Evolutionary conservation across 345 rosid genomes (phyloP).

Genomic region (Eucalyptus dawsonii): DNA sequence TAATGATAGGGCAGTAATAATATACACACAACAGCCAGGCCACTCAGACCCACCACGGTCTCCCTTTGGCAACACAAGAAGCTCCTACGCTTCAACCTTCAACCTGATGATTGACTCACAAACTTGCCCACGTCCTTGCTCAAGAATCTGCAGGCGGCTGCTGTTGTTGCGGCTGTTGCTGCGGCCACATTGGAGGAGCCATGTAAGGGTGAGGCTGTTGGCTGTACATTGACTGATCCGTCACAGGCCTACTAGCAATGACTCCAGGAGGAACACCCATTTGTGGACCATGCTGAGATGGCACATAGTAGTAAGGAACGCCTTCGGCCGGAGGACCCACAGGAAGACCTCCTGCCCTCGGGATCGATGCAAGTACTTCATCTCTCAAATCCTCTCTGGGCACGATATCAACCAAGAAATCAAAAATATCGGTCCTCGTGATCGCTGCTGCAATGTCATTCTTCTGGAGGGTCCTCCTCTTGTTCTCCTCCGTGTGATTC

Average conservation of each 20-base stretch:
- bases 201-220: constrained; percentile 10
- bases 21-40: neutral
- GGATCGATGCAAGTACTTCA: constrained; percentile 8
- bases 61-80: neutral
- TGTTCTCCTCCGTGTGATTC: constrained; percentile 33
- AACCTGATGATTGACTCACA: neutral
- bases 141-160: neutral
- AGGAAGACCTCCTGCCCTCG: constrained; percentile 7
- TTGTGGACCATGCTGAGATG: constrained; percentile 12
- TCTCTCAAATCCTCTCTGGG: constrained; percentile 26
- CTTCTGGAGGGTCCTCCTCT: constrained; percentile 28
- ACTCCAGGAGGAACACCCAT: neutral
- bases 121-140: neutral
- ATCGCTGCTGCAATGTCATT: constrained; percentile 25
- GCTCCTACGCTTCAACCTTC: neutral
- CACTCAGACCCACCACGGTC: neutral
- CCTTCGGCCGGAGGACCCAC: constrained; percentile 13
- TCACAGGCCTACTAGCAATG: neutral
- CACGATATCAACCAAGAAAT: constrained; percentile 23
- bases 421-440: constrained; percentile 24
- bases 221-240: constrained; percentile 8
- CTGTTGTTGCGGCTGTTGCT: constrained; percentile 2
- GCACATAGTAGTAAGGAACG: constrained; percentile 13
- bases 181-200: constrained; percentile 9
- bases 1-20: neutral